Evolutionary conservation across 352 stramenopile species (phyloP).

Genomic region (Globisporangium spinosum): DNA sequence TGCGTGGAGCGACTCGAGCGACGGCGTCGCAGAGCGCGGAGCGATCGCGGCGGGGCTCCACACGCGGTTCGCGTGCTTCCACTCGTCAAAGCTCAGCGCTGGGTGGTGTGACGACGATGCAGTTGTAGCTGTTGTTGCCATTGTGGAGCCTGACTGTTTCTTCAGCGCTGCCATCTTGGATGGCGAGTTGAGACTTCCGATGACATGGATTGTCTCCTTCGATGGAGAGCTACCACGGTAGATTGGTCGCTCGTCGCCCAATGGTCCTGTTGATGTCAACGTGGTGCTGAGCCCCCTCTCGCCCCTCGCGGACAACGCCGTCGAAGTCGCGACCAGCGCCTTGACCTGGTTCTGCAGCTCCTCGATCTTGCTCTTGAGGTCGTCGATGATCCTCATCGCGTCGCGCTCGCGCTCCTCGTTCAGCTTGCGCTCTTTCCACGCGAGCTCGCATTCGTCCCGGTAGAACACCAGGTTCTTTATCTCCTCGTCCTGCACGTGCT

Average conservation of each 20-base stretch:
- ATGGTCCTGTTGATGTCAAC: neutral
- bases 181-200: constrained; percentile 7
- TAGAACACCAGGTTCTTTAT: constrained; percentile 72
- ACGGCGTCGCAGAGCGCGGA: constrained; percentile 28
- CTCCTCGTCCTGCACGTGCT: constrained; percentile 66
- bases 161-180: constrained; percentile 18
- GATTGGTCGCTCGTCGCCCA: neutral
- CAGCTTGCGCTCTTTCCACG: constrained; percentile 54
- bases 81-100: constrained; percentile 55
- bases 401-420: constrained; percentile 58
- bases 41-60: constrained; percentile 29
- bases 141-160: constrained; percentile 7
- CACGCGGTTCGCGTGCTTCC: constrained; percentile 50
- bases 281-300: neutral
- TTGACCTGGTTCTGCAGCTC: constrained; percentile 53
- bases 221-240: neutral
- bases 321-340: constrained; percentile 24
- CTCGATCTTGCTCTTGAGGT: constrained; percentile 58
- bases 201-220: constrained; percentile 9
- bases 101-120: neutral
- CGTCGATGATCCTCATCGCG: constrained; percentile 64
- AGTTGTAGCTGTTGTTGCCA: neutral
- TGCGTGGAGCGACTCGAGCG: constrained; percentile 23
- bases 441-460: constrained; percentile 66
- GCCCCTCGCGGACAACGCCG: neutral